These are phyloP conservation scores for Meira miltonrushii DNA, from an alignment of 1,284 basidiomycete species.

Conservation along the genomic window DNA sequence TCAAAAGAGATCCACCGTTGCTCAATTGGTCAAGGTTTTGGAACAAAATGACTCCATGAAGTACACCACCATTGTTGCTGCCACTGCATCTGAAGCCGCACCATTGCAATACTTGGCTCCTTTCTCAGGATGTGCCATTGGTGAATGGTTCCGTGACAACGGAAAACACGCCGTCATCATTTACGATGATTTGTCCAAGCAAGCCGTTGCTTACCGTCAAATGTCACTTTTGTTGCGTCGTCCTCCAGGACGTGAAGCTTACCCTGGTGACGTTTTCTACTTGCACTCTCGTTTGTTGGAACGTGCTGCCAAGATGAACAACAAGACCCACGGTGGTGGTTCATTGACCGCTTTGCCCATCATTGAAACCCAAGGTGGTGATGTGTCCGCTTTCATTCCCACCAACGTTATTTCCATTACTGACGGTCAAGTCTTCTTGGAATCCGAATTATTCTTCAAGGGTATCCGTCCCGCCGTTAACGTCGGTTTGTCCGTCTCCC, in stretches of 20 bases:
- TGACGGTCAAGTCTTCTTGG: slow-evolving; percentile 52
- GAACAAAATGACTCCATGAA: slow-evolving; percentile 99
- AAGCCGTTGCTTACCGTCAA: slow-evolving; percentile 99
- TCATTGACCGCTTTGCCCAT: slow-evolving; percentile 97
- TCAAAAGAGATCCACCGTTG: slow-evolving; percentile 98
- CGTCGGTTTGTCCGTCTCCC: slow-evolving; percentile 99
- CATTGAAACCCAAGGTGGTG: slow-evolving; percentile 99
- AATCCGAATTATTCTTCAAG: slow-evolving; percentile 81
- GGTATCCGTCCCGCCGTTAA: slow-evolving; percentile 98
- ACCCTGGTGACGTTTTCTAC: slow-evolving; percentile 99
- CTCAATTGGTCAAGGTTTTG: slow-evolving; percentile 96
- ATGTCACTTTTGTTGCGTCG: slow-evolving; percentile 99
- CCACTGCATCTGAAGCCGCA: slow-evolving; percentile 96
- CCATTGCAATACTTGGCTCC: slow-evolving; percentile 98
- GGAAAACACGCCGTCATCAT: slow-evolving; percentile 93
- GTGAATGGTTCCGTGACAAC: slow-evolving; percentile 99
- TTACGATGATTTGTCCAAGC: slow-evolving; percentile 99
- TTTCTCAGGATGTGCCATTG: slow-evolving; percentile 99
- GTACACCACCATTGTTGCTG: slow-evolving; percentile 97
- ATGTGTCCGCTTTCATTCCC: slow-evolving; percentile 75
- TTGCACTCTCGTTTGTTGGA: slow-evolving; percentile 99
- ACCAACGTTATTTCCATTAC: slow-evolving; percentile 53
- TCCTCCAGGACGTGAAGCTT: slow-evolving; percentile 99
- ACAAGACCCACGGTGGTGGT: slow-evolving; percentile 84
- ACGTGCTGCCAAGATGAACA: slow-evolving; percentile 99